Evolutionary conservation across 768 basidiomycete species (phyloP).

Genomic region (Suillus weaverae): DNA sequence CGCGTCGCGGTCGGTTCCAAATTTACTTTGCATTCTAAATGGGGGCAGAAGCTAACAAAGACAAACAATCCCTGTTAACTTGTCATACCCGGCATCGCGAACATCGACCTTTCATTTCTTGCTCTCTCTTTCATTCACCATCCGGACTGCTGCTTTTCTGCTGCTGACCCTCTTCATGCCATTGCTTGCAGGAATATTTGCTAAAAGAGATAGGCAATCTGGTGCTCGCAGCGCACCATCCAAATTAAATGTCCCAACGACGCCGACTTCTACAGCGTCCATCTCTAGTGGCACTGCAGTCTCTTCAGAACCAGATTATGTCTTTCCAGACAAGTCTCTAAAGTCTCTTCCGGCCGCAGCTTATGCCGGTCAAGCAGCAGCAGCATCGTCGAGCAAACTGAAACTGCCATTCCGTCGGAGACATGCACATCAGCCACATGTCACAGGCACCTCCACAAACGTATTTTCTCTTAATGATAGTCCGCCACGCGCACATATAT

Average conservation of each 20-base stretch:
- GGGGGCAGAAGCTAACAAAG: background rate
- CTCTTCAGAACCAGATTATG: slow-evolving; percentile 34
- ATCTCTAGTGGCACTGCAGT: slow-evolving; percentile 15
- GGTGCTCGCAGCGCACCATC: slow-evolving; percentile 7
- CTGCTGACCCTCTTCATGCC: slow-evolving; percentile 23
- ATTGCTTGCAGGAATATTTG: slow-evolving; percentile 31
- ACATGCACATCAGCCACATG: slow-evolving; percentile 20
- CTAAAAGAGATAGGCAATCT: slow-evolving; percentile 23
- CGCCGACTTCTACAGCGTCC: slow-evolving; percentile 18
- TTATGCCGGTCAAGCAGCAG: slow-evolving; percentile 25
- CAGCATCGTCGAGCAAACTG: slow-evolving; percentile 43
- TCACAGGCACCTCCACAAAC: slow-evolving; percentile 2
- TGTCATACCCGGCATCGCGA: background rate
- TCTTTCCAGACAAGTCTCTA: slow-evolving; percentile 25
- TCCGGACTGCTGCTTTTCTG: slow-evolving; percentile 6
- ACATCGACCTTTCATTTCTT: slow-evolving; percentile 17
- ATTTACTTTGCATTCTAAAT: background rate
- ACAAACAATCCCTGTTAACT: slow-evolving; percentile 1
- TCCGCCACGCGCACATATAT: slow-evolving; percentile 34
- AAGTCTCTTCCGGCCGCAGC: slow-evolving; percentile 7
- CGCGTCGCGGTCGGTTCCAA: background rate
- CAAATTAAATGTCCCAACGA: background rate
- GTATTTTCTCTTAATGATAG: slow-evolving; percentile 24
- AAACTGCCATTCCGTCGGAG: slow-evolving; percentile 46
- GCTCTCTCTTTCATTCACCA: slow-evolving; percentile 11